Conservation (phyloP, 106 monocot species). For the Hemerocallis citrina region DNA sequence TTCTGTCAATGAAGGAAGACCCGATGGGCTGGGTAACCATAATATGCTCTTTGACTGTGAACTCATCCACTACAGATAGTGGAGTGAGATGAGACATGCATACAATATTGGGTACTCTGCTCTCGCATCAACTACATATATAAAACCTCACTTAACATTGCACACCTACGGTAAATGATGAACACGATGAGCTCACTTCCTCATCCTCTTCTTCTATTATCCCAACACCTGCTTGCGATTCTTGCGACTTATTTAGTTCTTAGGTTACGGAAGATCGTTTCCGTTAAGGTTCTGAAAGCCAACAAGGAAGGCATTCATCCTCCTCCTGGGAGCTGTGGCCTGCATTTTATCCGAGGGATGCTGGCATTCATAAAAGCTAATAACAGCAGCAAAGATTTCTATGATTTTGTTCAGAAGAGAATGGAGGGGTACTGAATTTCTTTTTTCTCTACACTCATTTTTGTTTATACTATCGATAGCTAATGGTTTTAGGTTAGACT, state of each 20-base stretch:
- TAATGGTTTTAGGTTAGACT: no score
- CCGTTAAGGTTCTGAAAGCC: not conserved
- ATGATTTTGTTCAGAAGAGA: conserved; percentile 48
- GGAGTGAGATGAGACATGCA: no score
- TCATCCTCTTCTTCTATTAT: not conserved
- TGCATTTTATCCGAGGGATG: conserved; percentile 62
- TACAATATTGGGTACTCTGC: no score
- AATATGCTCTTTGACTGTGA: no score
- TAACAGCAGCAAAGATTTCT: conserved; percentile 44
- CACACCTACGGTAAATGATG: no score
- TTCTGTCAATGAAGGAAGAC: no score
- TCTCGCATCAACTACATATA: no score
- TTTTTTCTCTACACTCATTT: no score
- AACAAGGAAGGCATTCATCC: not conserved
- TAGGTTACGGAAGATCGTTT: not conserved
- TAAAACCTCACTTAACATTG: no score
- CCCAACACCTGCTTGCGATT: not conserved
- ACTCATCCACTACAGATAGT: no score
- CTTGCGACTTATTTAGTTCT: not conserved
- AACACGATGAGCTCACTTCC: conserved; percentile 1
- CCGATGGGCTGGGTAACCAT: no score
- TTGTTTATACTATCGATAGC: no score
- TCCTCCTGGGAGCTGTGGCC: conserved; percentile 49
- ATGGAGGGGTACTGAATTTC: conserved; percentile 15
- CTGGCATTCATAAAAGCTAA: conserved; percentile 49